Evolutionary conservation across 164 flowering plant species (phyloP).

Genomic region (Hamamelis virginiana): DNA sequence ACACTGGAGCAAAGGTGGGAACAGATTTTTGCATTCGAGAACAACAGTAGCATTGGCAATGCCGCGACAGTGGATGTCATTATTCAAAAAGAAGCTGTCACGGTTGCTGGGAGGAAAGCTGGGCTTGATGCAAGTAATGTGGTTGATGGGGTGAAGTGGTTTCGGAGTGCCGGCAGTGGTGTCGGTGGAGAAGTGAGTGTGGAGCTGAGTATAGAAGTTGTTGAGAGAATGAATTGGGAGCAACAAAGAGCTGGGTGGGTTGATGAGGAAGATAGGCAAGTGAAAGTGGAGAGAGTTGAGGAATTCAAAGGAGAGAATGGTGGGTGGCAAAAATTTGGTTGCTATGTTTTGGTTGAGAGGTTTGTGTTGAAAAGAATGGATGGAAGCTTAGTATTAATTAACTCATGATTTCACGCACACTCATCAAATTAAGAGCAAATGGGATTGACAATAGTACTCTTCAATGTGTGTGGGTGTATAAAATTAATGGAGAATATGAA

Average conservation of each 20-base stretch:
- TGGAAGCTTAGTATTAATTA: slow-evolving; percentile 41
- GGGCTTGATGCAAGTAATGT: too few relatives aligned
- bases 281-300: slow-evolving; percentile 35
- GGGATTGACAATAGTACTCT: too few relatives aligned
- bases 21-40: slow-evolving; percentile 31
- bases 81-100: too few relatives aligned
- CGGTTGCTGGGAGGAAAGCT: too few relatives aligned
- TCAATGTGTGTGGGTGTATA: too few relatives aligned
- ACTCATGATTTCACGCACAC: slow-evolving; percentile 46
- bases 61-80: too few relatives aligned
- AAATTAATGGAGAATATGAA: too few relatives aligned
- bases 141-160: slow-evolving; percentile 40
- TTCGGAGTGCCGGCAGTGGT: slow-evolving; percentile 7
- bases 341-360: slow-evolving; percentile 56
- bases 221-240: slow-evolving; percentile 57
- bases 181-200: slow-evolving; percentile 20
- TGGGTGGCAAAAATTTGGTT: slow-evolving; percentile 45
- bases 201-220: slow-evolving; percentile 36
- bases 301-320: slow-evolving; percentile 17
- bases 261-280: slow-evolving; percentile 26
- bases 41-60: slow-evolving; percentile 14
- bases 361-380: slow-evolving; percentile 55
- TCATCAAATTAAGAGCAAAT: slow-evolving; percentile 39
- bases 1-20: too few relatives aligned
- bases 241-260: slow-evolving; percentile 45